Evolutionary conservation across 495 filamentous ascomycete species (phyloP).

Genomic region (Trichoderma reesei): DNA sequence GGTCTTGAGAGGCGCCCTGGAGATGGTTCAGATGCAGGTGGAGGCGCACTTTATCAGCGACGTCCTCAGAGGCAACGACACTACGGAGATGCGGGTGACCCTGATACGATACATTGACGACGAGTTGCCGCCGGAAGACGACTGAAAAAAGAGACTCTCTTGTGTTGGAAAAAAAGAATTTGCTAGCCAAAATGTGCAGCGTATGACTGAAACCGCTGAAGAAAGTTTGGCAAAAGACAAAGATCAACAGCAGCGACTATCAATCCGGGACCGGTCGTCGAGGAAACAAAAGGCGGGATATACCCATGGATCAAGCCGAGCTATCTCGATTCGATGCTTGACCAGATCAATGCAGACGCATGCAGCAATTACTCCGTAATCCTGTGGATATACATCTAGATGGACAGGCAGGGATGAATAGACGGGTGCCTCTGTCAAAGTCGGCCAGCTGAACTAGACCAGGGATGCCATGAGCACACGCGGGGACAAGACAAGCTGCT

Average conservation of each 20-base stretch:
- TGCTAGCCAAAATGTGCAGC: neutral
- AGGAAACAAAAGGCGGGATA: neutral
- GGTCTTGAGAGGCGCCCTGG: constrained; percentile 77
- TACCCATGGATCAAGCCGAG: constrained; percentile 7
- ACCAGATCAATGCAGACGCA: neutral
- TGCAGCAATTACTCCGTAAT: neutral
- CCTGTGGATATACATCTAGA: neutral
- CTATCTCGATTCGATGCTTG: neutral
- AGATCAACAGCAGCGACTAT: neutral
- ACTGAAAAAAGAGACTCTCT: constrained; percentile 37
- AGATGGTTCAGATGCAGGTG: constrained; percentile 99
- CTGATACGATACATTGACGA: constrained; percentile 94
- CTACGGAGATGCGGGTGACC: constrained; percentile 92
- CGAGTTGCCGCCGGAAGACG: constrained; percentile 93
- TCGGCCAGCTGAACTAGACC: neutral
- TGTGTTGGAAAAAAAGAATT: no score
- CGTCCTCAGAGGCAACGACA: constrained; percentile 84
- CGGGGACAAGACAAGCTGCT: neutral
- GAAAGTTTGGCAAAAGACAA: neutral
- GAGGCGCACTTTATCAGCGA: constrained; percentile 97
- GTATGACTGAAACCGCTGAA: neutral
- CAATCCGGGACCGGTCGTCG: neutral
- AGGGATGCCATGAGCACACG: neutral
- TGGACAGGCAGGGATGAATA: neutral
- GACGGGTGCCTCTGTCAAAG: neutral